These are phyloP conservation scores for Colletotrichum filicis DNA, from an alignment of 2,329 filamentous ascomycete species.

Conservation along the genomic window DNA sequence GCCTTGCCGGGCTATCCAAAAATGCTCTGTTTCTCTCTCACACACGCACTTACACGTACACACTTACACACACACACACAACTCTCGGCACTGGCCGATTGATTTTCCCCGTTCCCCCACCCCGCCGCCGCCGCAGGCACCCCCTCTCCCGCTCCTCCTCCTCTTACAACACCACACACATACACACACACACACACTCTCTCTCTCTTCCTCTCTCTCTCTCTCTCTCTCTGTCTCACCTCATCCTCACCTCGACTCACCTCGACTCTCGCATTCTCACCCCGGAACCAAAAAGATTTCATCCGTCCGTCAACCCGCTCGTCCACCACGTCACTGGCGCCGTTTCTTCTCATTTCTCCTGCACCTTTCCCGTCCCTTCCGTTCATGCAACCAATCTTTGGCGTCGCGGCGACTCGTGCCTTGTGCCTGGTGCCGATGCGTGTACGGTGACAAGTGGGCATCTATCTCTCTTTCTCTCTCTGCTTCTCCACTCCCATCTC, in stretches of 20 bases:
- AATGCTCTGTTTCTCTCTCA: neutral
- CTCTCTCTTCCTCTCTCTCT: neutral
- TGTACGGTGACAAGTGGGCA: neutral
- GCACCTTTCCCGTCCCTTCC: neutral
- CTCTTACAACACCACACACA: neutral
- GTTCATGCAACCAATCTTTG: neutral
- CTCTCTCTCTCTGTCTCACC: neutral
- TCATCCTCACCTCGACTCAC: neutral
- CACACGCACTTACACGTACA: neutral
- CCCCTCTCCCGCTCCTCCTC: neutral
- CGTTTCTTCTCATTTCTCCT: neutral
- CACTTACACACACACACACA: neutral
- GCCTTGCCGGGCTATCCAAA: conserved; percentile 25
- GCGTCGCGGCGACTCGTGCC: neutral
- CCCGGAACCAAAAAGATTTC: neutral
- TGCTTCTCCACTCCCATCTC: neutral
- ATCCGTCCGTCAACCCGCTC: neutral
- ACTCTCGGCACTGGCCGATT: conserved; percentile 25
- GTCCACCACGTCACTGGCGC: neutral
- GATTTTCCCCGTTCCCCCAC: neutral
- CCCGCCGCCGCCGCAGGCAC: neutral
- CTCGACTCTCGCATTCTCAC: neutral
- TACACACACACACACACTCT: no score
- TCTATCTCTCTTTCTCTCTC: neutral
- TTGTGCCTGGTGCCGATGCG: neutral